Evolutionary conservation across 306 rosid species (phyloP), one percentile per base, ranked within the genome.

Genomic region (Alnus glutinosa): DNA sequence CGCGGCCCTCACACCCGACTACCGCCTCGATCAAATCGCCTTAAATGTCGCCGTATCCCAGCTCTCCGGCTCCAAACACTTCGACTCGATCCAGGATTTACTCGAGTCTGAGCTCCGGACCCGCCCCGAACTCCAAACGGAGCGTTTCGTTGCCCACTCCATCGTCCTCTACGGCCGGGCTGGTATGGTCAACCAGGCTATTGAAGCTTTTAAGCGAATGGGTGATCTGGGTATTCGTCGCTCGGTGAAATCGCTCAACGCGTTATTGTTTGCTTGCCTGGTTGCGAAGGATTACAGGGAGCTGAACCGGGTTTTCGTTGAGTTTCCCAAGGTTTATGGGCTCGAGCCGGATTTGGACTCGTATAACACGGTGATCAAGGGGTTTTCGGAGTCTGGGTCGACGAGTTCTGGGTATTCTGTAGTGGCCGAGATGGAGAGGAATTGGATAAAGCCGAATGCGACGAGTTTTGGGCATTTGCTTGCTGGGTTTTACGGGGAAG

Each of bases 151-250:
- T 15, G 82, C 89, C 4, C 97, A 89, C 50, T 89, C 88, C 46
- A 90, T 92, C 30, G 82, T 88, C 39, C 93, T 94, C 47, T 94
- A 88, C 55, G 98, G 98, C 44, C 97, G 86, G 70, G 97, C 97
- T 5, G 83, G 87, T 9, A 91, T 94, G 97, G 71, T 86, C 39
- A 83, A 86, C 66, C 87, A 91, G 73, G 93, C 97, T 2, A 5
- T 89, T 59, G 78, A 77, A 10, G 87, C 90, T 58, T 94, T 94
- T 77, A 64, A 77, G 58, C 69, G 71, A 66, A 86, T 85, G 77
- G 80, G 61, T 0, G 88, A 87, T 19, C 59, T 89, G 69, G 70
- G 83, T 13, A 16, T 90, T 37, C 68, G 57, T 73, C 93, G 82
- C 7, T 75, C 93, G 8, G 93, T 87, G 7, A 88, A 78, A 78